Evolutionary conservation across 768 basidiomycete genomes (phyloP), one percentile per base, ranked within the genome.

Genomic region (Hemileccinum impolitum): DNA sequence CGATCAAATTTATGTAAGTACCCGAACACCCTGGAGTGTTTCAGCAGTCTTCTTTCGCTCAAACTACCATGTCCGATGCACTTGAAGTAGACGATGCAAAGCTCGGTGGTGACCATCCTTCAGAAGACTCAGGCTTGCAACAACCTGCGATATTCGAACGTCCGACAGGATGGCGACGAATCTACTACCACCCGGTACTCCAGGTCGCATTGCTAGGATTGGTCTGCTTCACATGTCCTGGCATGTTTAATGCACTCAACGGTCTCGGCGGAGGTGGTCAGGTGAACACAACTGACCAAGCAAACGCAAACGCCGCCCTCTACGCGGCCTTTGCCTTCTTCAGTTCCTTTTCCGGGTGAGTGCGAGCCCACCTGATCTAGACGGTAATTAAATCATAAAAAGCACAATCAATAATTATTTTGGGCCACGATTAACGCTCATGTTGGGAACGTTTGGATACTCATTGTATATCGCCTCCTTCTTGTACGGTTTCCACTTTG

Each of bases 241-340:
- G 89, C 50, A 76, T 90, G 48, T 90, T 87, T 70, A 92, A 90
- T 59, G 82, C 88, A 0, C 71, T 90, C 59, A 85, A 80, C 47
- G 88, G 90, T 30, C 75, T 94, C 39, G 90, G 91, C 4, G 89
- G 77, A 38, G 89, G 87, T 37, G 90, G 90, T 0, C 85, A 87
- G 66, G 60, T 88, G 37, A 82, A 87, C 57, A 45, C 77, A 4
- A 73, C 70, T 3, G 85, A 80, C 9, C 77, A 76, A 60, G 83
- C 87, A 10, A 87, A 90, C 58, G 76, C 85, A 3, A 88, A 80
- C 55, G 70, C 81, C 0, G 79, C 84, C 1, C 63, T 89, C 6
- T 90, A 91, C 53, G 64, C 80, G 1, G 78, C 77, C 8, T 84
- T 85, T 58, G 79, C 82, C 17, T 69, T 78, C 56, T 73, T 73